Evolutionary conservation across 345 rosid species (phyloP).

Genomic region (Salix udensis): DNA sequence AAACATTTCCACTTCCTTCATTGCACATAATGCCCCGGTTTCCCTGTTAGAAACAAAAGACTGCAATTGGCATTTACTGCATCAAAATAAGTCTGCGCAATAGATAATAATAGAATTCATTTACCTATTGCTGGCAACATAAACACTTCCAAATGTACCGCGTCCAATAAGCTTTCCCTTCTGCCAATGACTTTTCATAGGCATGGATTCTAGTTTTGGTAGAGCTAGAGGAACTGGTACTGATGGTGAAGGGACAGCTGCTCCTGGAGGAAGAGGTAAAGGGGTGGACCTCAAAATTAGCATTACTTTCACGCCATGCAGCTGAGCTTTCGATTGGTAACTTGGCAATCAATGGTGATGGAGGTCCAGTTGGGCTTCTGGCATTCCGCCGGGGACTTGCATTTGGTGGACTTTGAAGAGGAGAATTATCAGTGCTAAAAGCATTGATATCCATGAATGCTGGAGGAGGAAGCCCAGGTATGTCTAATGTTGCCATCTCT

Average conservation of each 20-base stretch:
- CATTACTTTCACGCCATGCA: constrained; percentile 40
- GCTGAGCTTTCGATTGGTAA: constrained; percentile 37
- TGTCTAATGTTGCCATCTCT: constrained; percentile 54
- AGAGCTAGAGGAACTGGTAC: constrained; percentile 36
- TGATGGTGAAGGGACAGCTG: constrained; percentile 41
- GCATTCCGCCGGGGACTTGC: constrained; percentile 44
- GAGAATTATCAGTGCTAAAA: constrained; percentile 59
- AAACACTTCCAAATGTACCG: constrained; percentile 96
- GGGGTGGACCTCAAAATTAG: constrained; percentile 56
- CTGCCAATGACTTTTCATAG: constrained; percentile 66
- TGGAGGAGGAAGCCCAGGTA: constrained; percentile 54
- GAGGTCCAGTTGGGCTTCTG: constrained; percentile 46
- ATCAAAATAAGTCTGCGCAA: constrained; percentile 9
- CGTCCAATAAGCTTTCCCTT: constrained; percentile 98
- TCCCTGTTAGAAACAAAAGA: constrained; percentile 46
- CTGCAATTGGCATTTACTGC: constrained; percentile 14
- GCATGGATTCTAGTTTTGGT: constrained; percentile 43
- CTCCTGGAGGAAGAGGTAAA: constrained; percentile 91
- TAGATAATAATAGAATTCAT: constrained; percentile 5
- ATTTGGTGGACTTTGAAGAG: constrained; percentile 63
- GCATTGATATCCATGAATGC: constrained; percentile 45
- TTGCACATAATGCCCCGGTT: constrained; percentile 94
- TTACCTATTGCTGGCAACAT: constrained; percentile 85
- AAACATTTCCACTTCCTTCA: constrained; percentile 91
- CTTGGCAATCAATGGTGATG: constrained; percentile 51